A percentile compares a stretch with the other conserved stretches of the same genome.
These are phyloP conservation scores for Chamaecrista fasciculata DNA, from an alignment of 306 rosid species.

Conservation along the genomic window DNA sequence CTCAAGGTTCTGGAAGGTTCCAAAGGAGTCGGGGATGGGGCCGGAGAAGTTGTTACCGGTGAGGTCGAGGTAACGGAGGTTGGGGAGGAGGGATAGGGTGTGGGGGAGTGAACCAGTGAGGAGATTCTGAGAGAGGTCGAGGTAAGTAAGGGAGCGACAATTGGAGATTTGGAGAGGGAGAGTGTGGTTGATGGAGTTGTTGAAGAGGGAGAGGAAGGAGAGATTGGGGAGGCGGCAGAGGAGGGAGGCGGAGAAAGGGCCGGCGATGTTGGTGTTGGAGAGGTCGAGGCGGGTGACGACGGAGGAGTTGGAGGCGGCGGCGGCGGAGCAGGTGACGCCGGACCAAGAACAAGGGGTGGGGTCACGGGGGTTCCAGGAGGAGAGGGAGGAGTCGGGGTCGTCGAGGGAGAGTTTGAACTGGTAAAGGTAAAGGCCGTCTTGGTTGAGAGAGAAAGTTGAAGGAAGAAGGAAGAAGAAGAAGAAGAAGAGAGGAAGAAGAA, in stretches of 20 bases:
- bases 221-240: slow-evolving; percentile 71
- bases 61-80: slow-evolving; percentile 63
- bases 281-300: slow-evolving; percentile 61
- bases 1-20: slow-evolving; percentile 56
- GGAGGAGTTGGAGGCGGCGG: slow-evolving; percentile 30
- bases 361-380: slow-evolving; percentile 60
- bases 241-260: slow-evolving; percentile 50
- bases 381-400: slow-evolving; percentile 51
- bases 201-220: slow-evolving; percentile 51
- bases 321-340: slow-evolving; percentile 50
- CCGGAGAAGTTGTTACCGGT: slow-evolving; percentile 89
- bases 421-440: slow-evolving; percentile 65
- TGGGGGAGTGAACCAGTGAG: slow-evolving; percentile 69
- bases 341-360: slow-evolving; percentile 68
- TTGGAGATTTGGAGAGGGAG: slow-evolving; percentile 48
- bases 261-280: slow-evolving; percentile 53
- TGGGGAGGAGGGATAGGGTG: slow-evolving; percentile 44
- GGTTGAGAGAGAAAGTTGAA: slow-evolving; percentile 42
- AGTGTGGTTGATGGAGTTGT: slow-evolving; percentile 73
- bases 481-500: neutral
- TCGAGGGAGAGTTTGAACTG: slow-evolving; percentile 52
- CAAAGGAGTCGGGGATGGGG: slow-evolving; percentile 51
- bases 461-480: neutral
- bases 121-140: slow-evolving; percentile 81
- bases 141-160: slow-evolving; percentile 53